Conservation (phyloP, 805 yeast genomes). For the Kluyveromyces lactis region DNA sequence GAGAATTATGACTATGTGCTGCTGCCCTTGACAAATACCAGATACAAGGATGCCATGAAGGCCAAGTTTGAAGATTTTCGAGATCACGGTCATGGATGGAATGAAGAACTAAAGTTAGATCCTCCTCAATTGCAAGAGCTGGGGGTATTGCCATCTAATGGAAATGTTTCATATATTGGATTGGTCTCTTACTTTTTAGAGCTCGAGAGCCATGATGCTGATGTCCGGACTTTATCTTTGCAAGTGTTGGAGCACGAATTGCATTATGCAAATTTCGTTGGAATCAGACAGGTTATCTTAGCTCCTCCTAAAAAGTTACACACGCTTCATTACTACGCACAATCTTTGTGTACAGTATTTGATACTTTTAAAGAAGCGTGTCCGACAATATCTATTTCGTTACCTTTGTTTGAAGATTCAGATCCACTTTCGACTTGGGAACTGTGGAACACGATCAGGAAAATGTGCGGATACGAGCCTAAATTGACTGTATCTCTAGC, state of each 20-base stretch:
- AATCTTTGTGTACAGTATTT: constrained; percentile 31
- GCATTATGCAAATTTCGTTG: constrained; percentile 50
- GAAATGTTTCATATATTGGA: constrained; percentile 35
- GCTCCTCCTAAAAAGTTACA: constrained; percentile 58
- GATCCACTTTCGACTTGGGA: constrained; percentile 63
- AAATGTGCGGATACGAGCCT: constrained; percentile 43
- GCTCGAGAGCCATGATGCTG: constrained; percentile 43
- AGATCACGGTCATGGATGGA: constrained; percentile 3
- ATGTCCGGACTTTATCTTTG: constrained; percentile 43
- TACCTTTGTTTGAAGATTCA: constrained; percentile 42
- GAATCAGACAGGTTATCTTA: constrained; percentile 44
- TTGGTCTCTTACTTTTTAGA: constrained; percentile 64
- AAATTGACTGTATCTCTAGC: constrained; percentile 66
- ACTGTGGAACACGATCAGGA: constrained; percentile 60
- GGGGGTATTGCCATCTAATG: constrained; percentile 23
- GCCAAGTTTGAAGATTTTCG: constrained; percentile 30
- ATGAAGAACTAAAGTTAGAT: constrained; percentile 15
- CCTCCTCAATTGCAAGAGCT: constrained; percentile 29
- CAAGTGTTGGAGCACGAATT: constrained; percentile 55
- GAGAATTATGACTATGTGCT: constrained; percentile 42
- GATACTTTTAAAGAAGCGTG: constrained; percentile 17
- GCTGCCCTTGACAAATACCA: constrained; percentile 45
- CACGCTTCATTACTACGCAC: constrained; percentile 44
- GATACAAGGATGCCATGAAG: constrained; percentile 39
- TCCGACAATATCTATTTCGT: constrained; percentile 39